Evolutionary conservation across 106 monocot species (phyloP).

Genomic region (Acorus gramineus): DNA sequence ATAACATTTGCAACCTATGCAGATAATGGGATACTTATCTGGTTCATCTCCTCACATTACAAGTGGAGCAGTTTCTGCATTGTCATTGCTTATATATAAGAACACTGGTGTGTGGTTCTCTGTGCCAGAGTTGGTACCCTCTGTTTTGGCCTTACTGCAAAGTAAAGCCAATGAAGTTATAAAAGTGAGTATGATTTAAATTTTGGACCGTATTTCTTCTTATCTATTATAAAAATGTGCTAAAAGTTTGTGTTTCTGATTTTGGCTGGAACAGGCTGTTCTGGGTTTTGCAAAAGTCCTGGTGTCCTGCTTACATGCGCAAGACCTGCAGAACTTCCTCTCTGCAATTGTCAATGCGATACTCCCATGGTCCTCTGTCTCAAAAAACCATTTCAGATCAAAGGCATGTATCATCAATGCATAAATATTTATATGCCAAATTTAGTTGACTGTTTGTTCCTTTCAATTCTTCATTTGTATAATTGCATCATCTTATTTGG

Average conservation of each 20-base stretch:
- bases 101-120: constrained; percentile 54
- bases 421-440: neutral
- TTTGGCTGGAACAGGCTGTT: constrained; percentile 40
- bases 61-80: constrained; percentile 93
- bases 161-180: constrained; percentile 77
- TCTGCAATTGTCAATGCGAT: constrained; percentile 60
- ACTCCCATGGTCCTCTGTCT: constrained; percentile 80
- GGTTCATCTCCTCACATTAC: constrained; percentile 85
- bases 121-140: constrained; percentile 70
- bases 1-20: too few relatives aligned
- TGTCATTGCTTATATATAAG: constrained; percentile 77
- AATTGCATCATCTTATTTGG: too few relatives aligned
- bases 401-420: constrained; percentile 38
- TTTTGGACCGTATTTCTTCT: neutral
- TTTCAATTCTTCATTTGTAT: too few relatives aligned
- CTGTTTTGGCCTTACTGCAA: constrained; percentile 66
- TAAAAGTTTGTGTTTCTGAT: too few relatives aligned
- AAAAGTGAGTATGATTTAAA: constrained; percentile 69
- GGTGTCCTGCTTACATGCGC: constrained; percentile 41
- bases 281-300: constrained; percentile 91
- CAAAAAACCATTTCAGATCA: constrained; percentile 85
- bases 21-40: constrained; percentile 98
- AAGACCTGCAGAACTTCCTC: constrained; percentile 39
- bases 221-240: too few relatives aligned
- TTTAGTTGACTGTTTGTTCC: neutral